Percentiles rank a stretch among this genome's conserved stretches.
Conservation (phyloP, 495 filamentous ascomycete species). For the Astrothelium subdiscretum region DNA sequence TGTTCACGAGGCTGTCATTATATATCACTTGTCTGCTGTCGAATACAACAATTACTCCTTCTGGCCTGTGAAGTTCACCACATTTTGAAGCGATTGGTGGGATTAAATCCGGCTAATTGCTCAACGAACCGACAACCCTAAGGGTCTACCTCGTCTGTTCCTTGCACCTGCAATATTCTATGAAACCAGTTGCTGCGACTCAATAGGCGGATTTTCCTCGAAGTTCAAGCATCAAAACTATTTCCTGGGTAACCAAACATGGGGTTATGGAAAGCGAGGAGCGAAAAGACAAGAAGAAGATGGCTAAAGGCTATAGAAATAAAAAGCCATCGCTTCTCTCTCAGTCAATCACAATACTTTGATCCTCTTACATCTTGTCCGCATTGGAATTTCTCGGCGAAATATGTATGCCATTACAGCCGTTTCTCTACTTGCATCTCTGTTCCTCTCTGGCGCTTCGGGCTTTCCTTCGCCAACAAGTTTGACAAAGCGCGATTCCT, state of each 20-base stretch:
- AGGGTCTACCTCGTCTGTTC: neutral
- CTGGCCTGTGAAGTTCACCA: too few relatives aligned
- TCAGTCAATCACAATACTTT: neutral
- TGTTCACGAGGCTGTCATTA: too few relatives aligned
- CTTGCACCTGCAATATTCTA: neutral
- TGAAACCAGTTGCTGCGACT: neutral
- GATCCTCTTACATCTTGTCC: too few relatives aligned
- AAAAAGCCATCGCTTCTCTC: neutral
- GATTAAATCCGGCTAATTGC: neutral
- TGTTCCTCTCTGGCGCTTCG: conserved; percentile 1
- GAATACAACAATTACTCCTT: too few relatives aligned
- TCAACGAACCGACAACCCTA: neutral
- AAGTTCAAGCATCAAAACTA: neutral
- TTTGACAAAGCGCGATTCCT: conserved; percentile 22
- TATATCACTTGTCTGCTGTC: too few relatives aligned
- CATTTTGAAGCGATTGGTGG: too few relatives aligned
- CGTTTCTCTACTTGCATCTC: neutral
- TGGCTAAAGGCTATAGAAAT: neutral
- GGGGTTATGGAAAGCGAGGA: neutral
- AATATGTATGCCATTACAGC: neutral
- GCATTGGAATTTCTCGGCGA: neutral
- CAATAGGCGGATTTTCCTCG: neutral
- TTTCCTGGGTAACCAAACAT: neutral
- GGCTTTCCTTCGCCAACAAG: neutral
- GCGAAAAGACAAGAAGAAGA: neutral